phyloP scores from a whole-genome alignment of 169 alveolate genomes.

The Plasmodium ovale region DNA sequence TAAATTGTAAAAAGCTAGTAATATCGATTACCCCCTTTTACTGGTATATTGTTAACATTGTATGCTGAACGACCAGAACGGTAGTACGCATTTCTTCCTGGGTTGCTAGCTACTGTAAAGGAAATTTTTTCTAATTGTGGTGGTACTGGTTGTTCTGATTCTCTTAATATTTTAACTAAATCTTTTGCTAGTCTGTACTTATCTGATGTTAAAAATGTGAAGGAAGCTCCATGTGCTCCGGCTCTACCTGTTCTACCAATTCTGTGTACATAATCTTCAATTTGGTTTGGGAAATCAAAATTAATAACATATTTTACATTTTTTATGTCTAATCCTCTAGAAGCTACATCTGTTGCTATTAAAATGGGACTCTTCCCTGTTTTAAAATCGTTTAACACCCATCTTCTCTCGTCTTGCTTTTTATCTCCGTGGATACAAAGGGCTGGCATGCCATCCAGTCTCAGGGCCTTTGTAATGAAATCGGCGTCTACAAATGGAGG shows the following conservation, averaged over 20 bases:
- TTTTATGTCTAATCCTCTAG: conserved; percentile 99
- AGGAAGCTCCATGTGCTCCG: conserved; percentile 94
- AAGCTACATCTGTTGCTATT: conserved; percentile 99
- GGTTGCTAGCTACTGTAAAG: conserved; percentile 71
- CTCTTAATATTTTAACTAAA: conserved; percentile 93
- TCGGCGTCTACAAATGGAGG: conserved; percentile 82
- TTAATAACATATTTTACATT: conserved; percentile 97
- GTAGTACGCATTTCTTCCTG: conserved; percentile 73
- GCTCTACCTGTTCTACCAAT: conserved; percentile 98
- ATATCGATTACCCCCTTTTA: conserved; percentile 52
- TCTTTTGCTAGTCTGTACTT: conserved; percentile 94
- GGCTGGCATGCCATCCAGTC: conserved; percentile 95
- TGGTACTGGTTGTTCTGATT: conserved; percentile 94
- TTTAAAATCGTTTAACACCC: conserved; percentile 96
- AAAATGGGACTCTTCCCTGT: conserved; percentile 95
- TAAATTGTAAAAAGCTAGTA: conserved; percentile 43
- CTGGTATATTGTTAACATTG: conserved; percentile 40
- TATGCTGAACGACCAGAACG: conserved; percentile 52
- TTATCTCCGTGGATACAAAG: conserved; percentile 98
- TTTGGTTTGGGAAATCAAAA: conserved; percentile 98
- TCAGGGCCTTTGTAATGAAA: conserved; percentile 89
- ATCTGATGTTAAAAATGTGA: conserved; percentile 94
- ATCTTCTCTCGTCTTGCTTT: conserved; percentile 93
- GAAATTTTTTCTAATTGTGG: conserved; percentile 88
- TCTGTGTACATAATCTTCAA: conserved; percentile 98